Evolutionary conservation across 169 alveolate genomes (phyloP), one percentile per base, ranked within the genome.

Genomic region (Cryptosporidium xiaoi): DNA sequence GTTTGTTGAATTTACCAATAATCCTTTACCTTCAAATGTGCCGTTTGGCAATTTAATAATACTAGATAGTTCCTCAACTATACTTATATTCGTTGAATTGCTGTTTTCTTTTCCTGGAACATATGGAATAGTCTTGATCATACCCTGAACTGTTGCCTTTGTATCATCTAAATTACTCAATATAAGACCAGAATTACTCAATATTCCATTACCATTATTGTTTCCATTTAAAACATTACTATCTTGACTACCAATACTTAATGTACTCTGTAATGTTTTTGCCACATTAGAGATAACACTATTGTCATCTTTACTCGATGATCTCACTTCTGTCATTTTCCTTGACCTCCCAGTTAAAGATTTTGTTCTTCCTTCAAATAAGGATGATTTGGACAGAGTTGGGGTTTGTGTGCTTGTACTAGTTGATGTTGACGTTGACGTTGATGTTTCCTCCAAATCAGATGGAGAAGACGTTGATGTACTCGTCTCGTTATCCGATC

Each of bases 61-160:
- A 51, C 56, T 60, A 6, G 83, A 69, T 34, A 69, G 40, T 69
- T 64, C 66, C 15, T 69, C 83, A 27, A 69, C 31, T 16, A 69
- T 29, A 34, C 34, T 31, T 20, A 20, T 33, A 12, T 53, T 53
- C 48, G 48, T 40, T 40, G 48, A 40, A 40, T 40, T 40, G 27
- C 64, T 67, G 7, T 58, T 27, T 29, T 46, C 53, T 56, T 48
- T 56, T 77, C 77, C 71, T 44, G 87, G 69, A 16, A 71, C n/a
- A 36, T 77, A 60, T 58, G 87, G 71, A 48, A 77, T 62, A 24
- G 87, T 77, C 65, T 77, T 62, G 12, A 77, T 71, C 71, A 77
- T 60, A 36, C 87, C 87, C 24, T 77, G 77, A 24, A 77, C 55
- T n/a, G 87, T 77, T 34, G 87, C 55, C 34, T 56, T 60, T 34